A percentile compares a stretch with the other conserved stretches of the same genome.
These are phyloP conservation scores for Debaryomycetaceae sp. DNA, from an alignment of 1,139 yeast species.

Conservation along the genomic window DNA sequence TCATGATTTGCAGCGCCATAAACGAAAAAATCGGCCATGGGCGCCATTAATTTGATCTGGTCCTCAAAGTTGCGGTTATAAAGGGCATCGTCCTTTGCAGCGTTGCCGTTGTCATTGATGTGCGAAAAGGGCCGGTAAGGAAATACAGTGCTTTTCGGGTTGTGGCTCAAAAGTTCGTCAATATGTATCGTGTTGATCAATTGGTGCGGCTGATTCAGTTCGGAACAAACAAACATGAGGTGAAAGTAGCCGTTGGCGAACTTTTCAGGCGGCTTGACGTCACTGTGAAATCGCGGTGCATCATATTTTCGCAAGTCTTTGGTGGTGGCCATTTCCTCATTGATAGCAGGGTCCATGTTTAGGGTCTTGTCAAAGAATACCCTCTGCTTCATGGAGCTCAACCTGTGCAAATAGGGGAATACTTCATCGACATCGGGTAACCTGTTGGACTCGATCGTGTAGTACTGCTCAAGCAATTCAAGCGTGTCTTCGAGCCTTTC, in stretches of 20 bases:
- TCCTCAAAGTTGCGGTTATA: constrained; percentile 29
- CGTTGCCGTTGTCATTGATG: constrained; percentile 5
- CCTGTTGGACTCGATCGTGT: constrained; percentile 15
- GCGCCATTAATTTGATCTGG: constrained; percentile 31
- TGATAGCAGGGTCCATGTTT: constrained; percentile 10
- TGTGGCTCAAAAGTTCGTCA: constrained; percentile 19
- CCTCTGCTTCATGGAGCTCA: constrained; percentile 24
- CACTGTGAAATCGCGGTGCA: constrained; percentile 3
- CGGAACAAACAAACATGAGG: constrained; percentile 16
- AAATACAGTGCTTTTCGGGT: constrained; percentile 7
- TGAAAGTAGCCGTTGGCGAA: constrained; percentile 13
- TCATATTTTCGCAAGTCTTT: constrained; percentile 7
- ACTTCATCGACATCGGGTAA: constrained; percentile 17
- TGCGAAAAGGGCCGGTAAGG: constrained; percentile 7
- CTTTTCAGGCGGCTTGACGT: constrained; percentile 6
- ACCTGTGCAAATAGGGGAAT: constrained; percentile 39
- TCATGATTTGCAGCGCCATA: constrained; percentile 23
- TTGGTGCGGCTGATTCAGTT: constrained; percentile 8
- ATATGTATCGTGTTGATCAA: constrained; percentile 20
- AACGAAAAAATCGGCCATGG: constrained; percentile 29
- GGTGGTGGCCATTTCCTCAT: constrained; percentile 6
- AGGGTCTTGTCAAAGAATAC: constrained; percentile 18
- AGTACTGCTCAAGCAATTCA: constrained; percentile 24
- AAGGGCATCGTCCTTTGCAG: constrained; percentile 13
- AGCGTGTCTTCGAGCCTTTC: constrained; percentile 14